Evolutionary conservation across 805 yeast species (phyloP).

Genomic region (Monosporozyma aerobia): DNA sequence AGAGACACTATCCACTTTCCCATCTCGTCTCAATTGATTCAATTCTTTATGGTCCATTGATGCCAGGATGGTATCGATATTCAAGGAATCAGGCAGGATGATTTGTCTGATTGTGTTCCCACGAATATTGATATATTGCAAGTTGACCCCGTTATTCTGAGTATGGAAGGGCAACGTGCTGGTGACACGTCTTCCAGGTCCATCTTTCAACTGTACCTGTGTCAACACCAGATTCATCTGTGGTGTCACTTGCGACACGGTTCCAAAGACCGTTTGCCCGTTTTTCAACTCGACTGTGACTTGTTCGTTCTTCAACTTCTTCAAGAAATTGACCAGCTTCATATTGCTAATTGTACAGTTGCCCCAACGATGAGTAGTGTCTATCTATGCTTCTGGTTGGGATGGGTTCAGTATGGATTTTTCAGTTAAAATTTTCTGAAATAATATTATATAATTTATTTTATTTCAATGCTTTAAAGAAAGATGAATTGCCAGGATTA

Average conservation of each 20-base stretch:
- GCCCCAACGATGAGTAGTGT: too few species aligned
- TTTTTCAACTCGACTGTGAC: constrained; percentile 87
- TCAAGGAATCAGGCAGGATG: constrained; percentile 75
- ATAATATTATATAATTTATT: not conserved
- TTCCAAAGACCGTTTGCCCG: constrained; percentile 81
- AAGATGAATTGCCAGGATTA: too few species aligned
- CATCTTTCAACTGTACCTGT: constrained; percentile 68
- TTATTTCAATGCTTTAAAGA: not conserved
- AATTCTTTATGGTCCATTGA: constrained; percentile 32
- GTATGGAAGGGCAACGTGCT: constrained; percentile 1
- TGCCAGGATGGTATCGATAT: constrained; percentile 51
- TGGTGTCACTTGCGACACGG: constrained; percentile 76
- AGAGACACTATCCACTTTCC: constrained; percentile 19
- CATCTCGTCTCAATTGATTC: constrained; percentile 21
- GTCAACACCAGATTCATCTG: constrained; percentile 81
- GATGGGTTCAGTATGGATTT: not conserved
- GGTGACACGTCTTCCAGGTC: constrained; percentile 4
- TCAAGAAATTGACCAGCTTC: constrained; percentile 45
- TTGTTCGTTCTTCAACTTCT: constrained; percentile 77
- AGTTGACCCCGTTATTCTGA: constrained; percentile 20
- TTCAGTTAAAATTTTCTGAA: not conserved
- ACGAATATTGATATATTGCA: constrained; percentile 75
- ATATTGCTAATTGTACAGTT: too few species aligned
- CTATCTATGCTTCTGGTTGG: too few species aligned
- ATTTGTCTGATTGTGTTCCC: constrained; percentile 85